Evolutionary conservation across 495 filamentous ascomycete genomes (phyloP).

Genomic region (Daldinia decipiens): DNA sequence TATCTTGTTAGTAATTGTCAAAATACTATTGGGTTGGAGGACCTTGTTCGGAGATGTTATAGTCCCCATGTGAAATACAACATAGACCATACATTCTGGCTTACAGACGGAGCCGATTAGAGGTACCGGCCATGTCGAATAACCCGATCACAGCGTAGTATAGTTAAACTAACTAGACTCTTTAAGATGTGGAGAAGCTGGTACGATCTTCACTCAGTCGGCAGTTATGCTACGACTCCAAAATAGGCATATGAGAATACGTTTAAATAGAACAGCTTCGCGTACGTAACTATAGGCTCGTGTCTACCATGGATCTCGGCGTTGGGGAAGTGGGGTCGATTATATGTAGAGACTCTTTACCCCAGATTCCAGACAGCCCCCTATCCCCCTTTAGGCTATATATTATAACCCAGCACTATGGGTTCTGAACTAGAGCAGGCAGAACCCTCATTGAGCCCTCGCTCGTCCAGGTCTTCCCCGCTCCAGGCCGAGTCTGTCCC

Average conservation of each 20-base stretch:
- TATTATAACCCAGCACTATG: slow-evolving; percentile 35
- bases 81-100: background rate
- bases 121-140: slow-evolving; percentile 20
- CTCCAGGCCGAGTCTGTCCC: slow-evolving; percentile 52
- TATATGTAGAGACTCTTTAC: slow-evolving; percentile 29
- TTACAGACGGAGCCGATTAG: slow-evolving; percentile 15
- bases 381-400: slow-evolving; percentile 48
- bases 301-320: slow-evolving; percentile 20
- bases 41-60: slow-evolving; percentile 8
- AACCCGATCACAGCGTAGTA: slow-evolving; percentile 26
- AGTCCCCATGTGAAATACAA: slow-evolving; percentile 29
- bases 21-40: slow-evolving; percentile 25
- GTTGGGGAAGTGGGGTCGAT: slow-evolving; percentile 43
- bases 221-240: slow-evolving; percentile 31
- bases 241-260: slow-evolving; percentile 18
- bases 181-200: slow-evolving; percentile 25
- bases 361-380: slow-evolving; percentile 32
- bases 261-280: slow-evolving; percentile 2
- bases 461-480: slow-evolving; percentile 49
- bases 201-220: slow-evolving; percentile 25
- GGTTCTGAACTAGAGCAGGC: slow-evolving; percentile 54
- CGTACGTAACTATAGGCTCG: slow-evolving; percentile 23
- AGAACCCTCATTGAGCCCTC: slow-evolving; percentile 51
- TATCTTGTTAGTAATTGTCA: slow-evolving; percentile 17
- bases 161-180: slow-evolving; percentile 12